Base-by-base conservation (phyloP, 2,329 filamentous ascomycete genomes). In the Cercospora citrullina region DNA sequence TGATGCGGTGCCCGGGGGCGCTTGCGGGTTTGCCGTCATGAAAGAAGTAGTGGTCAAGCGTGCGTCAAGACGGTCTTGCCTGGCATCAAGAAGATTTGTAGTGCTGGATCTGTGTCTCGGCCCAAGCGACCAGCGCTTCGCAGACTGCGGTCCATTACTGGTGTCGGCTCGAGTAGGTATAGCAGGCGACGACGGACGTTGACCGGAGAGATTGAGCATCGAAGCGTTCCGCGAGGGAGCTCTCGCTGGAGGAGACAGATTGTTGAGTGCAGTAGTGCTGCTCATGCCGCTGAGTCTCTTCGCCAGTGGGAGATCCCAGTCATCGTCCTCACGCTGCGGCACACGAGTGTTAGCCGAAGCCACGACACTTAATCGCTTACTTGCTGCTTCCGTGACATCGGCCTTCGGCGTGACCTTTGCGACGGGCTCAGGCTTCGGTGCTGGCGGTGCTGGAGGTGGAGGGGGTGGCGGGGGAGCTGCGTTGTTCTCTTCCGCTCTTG, bases 61-160 rank as follows among this genome's bases (percentile, higher is more conserved):
- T 62, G 79, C 80, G 18, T 78, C 80, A 26, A 89, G 77, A 69
- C 86, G 81, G 23, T 79, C 80, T 71, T 87, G 84, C 2, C 87
- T 84, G 72, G 86, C 83, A 6, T 84, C 83, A 62, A 89, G 80
- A 2, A 89, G 80, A 14, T 86, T 68, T n/a, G 63, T 60, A 31
- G 59, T 65, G 30, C 64, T 65, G 26, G 57, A 60, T 26, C 31
- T 65, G 9, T 23, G 39, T 61, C 76, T 61, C 67, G 78, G 42
- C 75, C 76, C 45, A 33, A 71, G 64, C 18, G 72, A 65, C 57
- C 60, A 30, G 21, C 64, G 64, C 23, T 45, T 28, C 9, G 26
- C 48, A 30, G 61, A 63, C 30, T 63, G 61, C n/a, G 61, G 26
- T 16, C 45, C 48, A 16, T 55, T 28, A 26, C 48, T 55, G 23